phyloP scores from a whole-genome alignment of 495 filamentous ascomycete genomes.

The Mycothermus thermophilus region DNA sequence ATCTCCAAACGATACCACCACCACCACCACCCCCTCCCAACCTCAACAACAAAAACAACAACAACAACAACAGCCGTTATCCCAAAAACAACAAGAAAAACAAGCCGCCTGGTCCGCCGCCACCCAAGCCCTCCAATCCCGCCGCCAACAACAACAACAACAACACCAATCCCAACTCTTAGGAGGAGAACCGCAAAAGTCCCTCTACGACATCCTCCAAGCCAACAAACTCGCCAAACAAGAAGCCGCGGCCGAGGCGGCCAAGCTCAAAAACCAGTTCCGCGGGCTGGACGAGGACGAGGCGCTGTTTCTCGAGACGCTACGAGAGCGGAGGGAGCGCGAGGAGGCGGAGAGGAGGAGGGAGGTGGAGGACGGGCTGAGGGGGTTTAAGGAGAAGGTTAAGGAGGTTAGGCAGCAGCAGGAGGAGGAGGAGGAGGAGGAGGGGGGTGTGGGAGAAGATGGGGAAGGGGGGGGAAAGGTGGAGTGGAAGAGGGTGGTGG shows the following conservation, averaged over 20 bases:
- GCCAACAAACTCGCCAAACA: constrained; percentile 96
- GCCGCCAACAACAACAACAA: constrained; percentile 44
- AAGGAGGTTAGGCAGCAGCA: constrained; percentile 34
- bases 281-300: constrained; percentile 87
- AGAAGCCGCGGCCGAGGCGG: constrained; percentile 87
- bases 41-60: background rate
- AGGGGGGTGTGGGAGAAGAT: constrained; percentile 1
- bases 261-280: constrained; percentile 83
- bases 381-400: constrained; percentile 53
- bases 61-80: constrained; percentile 1
- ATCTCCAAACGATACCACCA: background rate
- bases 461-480: constrained; percentile 12
- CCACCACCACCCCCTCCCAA: constrained; percentile 1
- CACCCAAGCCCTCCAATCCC: constrained; percentile 57
- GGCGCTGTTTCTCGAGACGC: constrained; percentile 75
- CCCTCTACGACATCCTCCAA: constrained; percentile 75
- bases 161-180: constrained; percentile 25
- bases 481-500: constrained; percentile 5
- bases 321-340: constrained; percentile 50
- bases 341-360: constrained; percentile 62
- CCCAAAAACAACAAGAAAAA: constrained; percentile 6
- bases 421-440: constrained; percentile 4
- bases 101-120: constrained; percentile 51
- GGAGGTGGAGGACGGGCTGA: constrained; percentile 62
- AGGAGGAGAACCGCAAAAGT: constrained; percentile 47